A percentile compares a stretch with the other conserved stretches of the same genome.
These are phyloP conservation scores for Ceriops tagal DNA, from an alignment of 345 rosid genomes.

Conservation along the genomic window DNA sequence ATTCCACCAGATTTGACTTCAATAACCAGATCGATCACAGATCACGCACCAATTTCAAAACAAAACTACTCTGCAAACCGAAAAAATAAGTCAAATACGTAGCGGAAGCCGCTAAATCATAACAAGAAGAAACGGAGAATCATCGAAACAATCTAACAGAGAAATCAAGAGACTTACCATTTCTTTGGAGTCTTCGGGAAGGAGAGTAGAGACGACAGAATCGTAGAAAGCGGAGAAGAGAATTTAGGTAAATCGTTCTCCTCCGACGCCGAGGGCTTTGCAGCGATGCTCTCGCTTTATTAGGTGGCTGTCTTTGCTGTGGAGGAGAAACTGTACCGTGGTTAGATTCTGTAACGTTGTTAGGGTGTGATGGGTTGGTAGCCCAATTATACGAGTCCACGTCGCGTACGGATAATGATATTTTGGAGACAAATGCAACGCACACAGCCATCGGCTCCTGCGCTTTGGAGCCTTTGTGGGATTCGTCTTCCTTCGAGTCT, in stretches of 20 bases:
- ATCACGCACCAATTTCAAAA: neutral
- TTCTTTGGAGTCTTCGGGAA: neutral
- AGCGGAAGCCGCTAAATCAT: too few species aligned
- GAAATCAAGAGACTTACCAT: slow-evolving; percentile 9
- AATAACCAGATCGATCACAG: neutral
- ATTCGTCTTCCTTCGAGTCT: neutral
- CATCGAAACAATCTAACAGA: neutral
- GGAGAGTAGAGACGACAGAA: neutral
- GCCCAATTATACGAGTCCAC: slow-evolving; percentile 8
- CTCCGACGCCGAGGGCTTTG: slow-evolving; percentile 15
- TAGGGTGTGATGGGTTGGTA: neutral
- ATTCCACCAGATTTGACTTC: neutral
- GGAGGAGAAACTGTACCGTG: neutral
- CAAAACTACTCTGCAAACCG: neutral
- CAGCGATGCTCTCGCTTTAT: neutral
- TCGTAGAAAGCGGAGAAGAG: neutral
- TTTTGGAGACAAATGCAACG: neutral
- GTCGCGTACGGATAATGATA: neutral
- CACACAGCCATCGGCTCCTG: neutral
- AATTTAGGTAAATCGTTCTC: neutral
- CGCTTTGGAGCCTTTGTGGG: neutral
- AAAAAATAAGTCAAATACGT: too few species aligned
- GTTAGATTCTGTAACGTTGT: too few species aligned
- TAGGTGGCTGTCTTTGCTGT: slow-evolving; percentile 10
- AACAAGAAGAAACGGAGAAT: neutral